Conservation (phyloP, 306 rosid genomes). For the Echinosophora koreensis region DNA sequence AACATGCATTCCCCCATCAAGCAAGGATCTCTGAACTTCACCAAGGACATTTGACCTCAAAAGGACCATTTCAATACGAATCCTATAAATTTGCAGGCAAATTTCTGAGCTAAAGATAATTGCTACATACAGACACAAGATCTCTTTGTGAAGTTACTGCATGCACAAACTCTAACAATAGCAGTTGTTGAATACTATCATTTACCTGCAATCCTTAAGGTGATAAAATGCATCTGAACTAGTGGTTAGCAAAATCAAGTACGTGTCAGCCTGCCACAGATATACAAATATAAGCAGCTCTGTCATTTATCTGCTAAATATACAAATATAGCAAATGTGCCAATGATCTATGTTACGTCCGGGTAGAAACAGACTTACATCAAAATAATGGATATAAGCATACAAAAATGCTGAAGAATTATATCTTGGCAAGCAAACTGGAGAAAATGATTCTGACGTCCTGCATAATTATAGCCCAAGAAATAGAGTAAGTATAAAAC, state of each 20-base stretch:
- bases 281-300: conserved; percentile 18
- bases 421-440: conserved; percentile 97
- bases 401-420: conserved; percentile 96
- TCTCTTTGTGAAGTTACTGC: conserved; percentile 31
- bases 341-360: not conserved
- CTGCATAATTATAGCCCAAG: conserved; percentile 63
- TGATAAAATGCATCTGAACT: conserved; percentile 97
- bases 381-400: conserved; percentile 90
- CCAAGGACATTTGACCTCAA: conserved; percentile 90
- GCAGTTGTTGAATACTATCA: conserved; percentile 31
- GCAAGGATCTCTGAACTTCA: conserved; percentile 96
- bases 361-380: conserved; percentile 67
- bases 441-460: conserved; percentile 96
- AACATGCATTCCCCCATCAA: conserved; percentile 97
- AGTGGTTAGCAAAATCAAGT: conserved; percentile 90
- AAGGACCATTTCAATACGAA: conserved; percentile 84
- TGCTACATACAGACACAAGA: conserved; percentile 23
- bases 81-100: conserved; percentile 66
- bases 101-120: conserved; percentile 43
- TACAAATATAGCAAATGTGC: not conserved
- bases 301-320: conserved; percentile 30
- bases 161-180: conserved; percentile 40
- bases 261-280: conserved; percentile 81
- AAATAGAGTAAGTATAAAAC: conserved; percentile 39
- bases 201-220: conserved; percentile 96